Conservation (phyloP, 306 rosid species). For the Begonia masoniana region DNA sequence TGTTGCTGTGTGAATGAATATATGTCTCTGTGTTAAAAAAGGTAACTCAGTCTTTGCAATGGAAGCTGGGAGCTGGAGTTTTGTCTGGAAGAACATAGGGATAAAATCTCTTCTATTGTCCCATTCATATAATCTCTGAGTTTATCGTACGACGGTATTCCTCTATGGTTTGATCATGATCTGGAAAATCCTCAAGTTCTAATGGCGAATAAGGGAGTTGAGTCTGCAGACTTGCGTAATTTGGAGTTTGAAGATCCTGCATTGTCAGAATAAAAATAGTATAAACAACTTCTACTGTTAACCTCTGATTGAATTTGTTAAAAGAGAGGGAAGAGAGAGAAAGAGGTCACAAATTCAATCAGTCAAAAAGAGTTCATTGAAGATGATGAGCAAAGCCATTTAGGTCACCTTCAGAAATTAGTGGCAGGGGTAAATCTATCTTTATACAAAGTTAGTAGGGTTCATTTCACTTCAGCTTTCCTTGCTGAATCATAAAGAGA, state of each 20-base stretch:
- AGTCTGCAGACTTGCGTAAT: neutral
- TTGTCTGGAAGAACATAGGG: slow-evolving; percentile 30
- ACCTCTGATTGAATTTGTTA: no score
- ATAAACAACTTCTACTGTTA: no score
- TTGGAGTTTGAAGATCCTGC: neutral
- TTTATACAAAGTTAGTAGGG: no score
- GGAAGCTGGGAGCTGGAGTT: no score
- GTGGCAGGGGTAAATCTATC: no score
- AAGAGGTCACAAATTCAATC: neutral
- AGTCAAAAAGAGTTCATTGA: slow-evolving; percentile 18
- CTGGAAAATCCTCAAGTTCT: slow-evolving; percentile 65
- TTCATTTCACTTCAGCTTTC: no score
- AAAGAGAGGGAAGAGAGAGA: neutral
- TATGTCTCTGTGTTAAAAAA: no score
- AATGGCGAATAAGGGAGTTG: slow-evolving; percentile 30
- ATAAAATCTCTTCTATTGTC: slow-evolving; percentile 66
- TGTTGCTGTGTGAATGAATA: no score
- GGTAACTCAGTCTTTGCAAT: no score
- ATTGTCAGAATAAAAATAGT: neutral
- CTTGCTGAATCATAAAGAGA: no score
- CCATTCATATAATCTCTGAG: slow-evolving; percentile 44
- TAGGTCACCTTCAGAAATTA: slow-evolving; percentile 64
- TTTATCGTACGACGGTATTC: slow-evolving; percentile 41
- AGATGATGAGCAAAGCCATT: slow-evolving; percentile 33
- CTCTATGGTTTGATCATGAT: slow-evolving; percentile 32